Base-by-base conservation (phyloP, 768 basidiomycete genomes). In the Symmetrospora coprosmae region DNA sequence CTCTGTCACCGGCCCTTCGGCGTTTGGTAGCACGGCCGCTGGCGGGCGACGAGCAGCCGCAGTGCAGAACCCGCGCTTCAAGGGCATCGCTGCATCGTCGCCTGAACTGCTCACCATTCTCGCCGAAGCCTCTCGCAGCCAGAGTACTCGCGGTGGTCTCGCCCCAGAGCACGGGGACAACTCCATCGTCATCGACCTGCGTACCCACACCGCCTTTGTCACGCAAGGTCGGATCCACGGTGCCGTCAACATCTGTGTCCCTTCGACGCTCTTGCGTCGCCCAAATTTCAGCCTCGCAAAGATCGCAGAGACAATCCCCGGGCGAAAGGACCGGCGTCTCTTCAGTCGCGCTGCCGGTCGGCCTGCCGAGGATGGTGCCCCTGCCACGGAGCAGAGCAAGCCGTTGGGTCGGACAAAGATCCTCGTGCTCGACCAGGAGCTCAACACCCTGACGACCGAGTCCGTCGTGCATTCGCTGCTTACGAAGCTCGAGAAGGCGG, bases 221-320 rank as follows among this genome's bases (percentile, higher is more conserved):
- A 68, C 78, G 81, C 82, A 59, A 30, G 59, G 60, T 23, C 83
- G 88, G 49, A 66, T 94, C 30, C 78, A 78, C 38, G 67, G 73
- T 47, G 83, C 89, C 7, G 75, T 94, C 52, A 87, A 87, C 47
- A 80, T 97, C 64, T 86, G 86, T 46, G 86, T 94, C 4, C 91
- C 92, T 1, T 89, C 91, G 2, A 96, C 90, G 0, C 82, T 96
- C 21, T 82, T 97, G 70, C 89, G 88, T 64, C 82, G 91, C 0
- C 89, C 89, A 1, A 77, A 83, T 2, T 92, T 89, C 75, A 83
- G 86, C 27, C 78, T 92, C 8, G 76, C 81, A 39, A 82, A 82
- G 39, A 78, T 97, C 27, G 75, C 79, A 6, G 80, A 81, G 27
- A 90, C 91, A 84, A 78, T 97, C n/a, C 79, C 84, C 8, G 80